Evolutionary conservation across 345 rosid genomes (phyloP), one percentile per base, ranked within the genome.

Genomic region (Abelmoschus esculentus): DNA sequence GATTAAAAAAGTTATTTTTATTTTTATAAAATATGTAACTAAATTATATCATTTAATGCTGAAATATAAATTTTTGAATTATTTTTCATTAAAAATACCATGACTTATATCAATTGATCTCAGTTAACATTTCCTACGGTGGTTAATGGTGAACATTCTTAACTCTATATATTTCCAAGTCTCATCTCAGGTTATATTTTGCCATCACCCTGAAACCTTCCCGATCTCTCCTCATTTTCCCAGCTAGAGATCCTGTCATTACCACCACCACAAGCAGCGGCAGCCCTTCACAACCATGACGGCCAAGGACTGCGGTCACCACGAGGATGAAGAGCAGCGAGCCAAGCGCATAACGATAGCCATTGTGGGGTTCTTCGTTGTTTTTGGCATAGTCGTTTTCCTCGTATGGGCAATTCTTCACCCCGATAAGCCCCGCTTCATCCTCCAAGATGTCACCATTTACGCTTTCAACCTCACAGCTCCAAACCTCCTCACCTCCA

Each of bases 401-500:
- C 62, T 89, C 29, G 73, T 84, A 1, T 83, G 90, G 87, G 75
- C 75, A 6, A 75, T 85, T 55, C 87, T 88, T 62, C 86, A 73
- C 65, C 97, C 97, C 6, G 55, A 80, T 12, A 86, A 84, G 28
- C 98, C 97, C 5, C 76, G 77, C 22, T 87, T 93, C 84, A 31
- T 78, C 72, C 86, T 90, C 75, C 85, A 86, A 17, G 93, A 93
- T 78, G 86, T 83, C 28, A 87, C 93, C 26, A 73, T 93, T 60
- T 70, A 79, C 65, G 76, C 78, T 17, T 83, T 93, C 81, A 89
- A 81, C 72, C 54, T 84, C 70, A 72, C 98, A 2, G 17, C 66
- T 15, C 83, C 96, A 1, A 78, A 70, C 67, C 46, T 75, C 44
- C 81, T 90, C 12, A 67, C 82, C 17, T 62, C 84, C 0, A 76